These are phyloP conservation scores for Miscanthus lutarioriparius DNA, from an alignment of 176 grass and related monocot genomes.

Conservation along the genomic window DNA sequence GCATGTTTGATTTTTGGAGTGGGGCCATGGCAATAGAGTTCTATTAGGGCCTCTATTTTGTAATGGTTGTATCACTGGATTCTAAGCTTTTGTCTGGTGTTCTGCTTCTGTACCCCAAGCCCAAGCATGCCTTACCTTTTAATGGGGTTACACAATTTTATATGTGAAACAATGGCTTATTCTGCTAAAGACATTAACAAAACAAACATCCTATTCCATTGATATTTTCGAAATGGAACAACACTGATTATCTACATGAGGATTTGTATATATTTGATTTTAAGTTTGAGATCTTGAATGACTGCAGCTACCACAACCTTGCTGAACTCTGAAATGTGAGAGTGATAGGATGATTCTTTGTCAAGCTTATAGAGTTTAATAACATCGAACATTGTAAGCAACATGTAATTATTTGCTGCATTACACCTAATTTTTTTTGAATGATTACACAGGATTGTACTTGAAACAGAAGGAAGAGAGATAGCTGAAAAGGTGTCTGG, in stretches of 20 bases:
- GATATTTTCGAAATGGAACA: background rate
- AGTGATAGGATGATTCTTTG: background rate
- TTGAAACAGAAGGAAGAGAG: slow-evolving; percentile 83
- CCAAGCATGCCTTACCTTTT: background rate
- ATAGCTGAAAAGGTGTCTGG: slow-evolving; percentile 77
- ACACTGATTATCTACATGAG: background rate
- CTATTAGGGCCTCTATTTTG: background rate
- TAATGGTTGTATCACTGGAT: background rate
- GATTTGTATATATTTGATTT: background rate
- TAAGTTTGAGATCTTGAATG: background rate
- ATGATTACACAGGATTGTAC: slow-evolving; percentile 62
- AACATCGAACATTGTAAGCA: background rate
- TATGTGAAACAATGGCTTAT: background rate
- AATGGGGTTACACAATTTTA: background rate
- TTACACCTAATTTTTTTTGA: slow-evolving; percentile 10
- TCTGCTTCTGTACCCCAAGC: background rate
- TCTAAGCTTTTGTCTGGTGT: background rate
- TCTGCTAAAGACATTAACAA: background rate
- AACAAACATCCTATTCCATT: background rate
- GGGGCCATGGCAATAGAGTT: background rate
- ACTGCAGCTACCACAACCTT: background rate
- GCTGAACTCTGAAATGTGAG: background rate
- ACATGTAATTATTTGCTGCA: background rate
- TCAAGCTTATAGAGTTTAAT: background rate
- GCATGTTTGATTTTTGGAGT: background rate